phyloP scores from a whole-genome alignment of 1,284 basidiomycete species.

The Lentinula novae-zelandiae region DNA sequence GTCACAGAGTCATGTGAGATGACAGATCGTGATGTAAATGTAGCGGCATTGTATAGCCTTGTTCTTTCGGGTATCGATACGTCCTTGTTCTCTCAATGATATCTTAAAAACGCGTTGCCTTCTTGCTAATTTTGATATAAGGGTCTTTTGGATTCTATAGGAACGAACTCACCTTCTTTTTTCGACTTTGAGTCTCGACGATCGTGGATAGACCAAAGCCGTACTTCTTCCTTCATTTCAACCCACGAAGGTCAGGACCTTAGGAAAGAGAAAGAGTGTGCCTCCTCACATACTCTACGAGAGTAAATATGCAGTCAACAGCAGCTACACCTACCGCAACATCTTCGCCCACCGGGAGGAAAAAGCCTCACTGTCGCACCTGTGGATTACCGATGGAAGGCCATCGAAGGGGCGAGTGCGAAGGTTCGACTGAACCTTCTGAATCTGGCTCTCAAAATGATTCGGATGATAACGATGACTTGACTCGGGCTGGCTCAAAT shows the following conservation, averaged over 20 bases:
- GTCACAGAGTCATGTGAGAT: not conserved
- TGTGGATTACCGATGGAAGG: not conserved
- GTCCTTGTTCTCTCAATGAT: no score
- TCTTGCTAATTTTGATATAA: no score
- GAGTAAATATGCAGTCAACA: not conserved
- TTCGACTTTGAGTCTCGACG: no score
- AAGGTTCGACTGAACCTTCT: not conserved
- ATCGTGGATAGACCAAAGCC: no score
- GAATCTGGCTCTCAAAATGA: not conserved
- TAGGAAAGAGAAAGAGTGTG: no score
- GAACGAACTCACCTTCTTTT: no score
- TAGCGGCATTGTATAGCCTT: no score
- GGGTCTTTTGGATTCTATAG: no score
- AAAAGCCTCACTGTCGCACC: not conserved
- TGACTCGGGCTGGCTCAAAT: not conserved
- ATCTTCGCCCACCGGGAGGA: not conserved
- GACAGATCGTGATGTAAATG: not conserved
- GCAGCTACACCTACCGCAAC: not conserved
- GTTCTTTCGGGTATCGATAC: no score
- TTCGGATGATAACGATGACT: not conserved
- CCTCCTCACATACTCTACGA: not conserved
- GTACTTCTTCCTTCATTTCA: no score
- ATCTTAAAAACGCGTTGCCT: no score
- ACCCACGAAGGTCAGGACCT: no score
- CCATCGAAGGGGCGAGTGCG: not conserved